Conservation (phyloP, 768 basidiomycete species). For the Agaricus subrufescens region DNA sequence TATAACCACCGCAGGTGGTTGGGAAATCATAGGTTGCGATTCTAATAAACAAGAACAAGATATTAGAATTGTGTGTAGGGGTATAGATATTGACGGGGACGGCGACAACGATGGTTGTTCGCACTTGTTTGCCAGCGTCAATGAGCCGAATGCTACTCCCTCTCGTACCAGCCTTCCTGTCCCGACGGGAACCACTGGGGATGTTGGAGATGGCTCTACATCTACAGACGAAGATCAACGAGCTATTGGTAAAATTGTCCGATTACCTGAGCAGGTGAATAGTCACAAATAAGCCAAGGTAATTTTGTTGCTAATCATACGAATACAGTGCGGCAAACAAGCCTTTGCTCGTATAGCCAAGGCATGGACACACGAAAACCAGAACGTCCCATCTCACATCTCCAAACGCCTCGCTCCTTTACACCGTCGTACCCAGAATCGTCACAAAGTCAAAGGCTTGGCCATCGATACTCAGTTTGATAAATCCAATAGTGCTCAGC, state of each 20-base stretch:
- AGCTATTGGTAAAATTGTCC: slow-evolving; percentile 37
- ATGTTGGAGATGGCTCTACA: background rate
- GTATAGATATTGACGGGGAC: slow-evolving; percentile 9
- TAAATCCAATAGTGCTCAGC: no score
- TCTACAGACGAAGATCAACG: slow-evolving; percentile 10
- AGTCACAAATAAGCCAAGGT: no score
- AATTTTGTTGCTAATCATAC: no score
- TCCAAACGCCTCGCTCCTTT: slow-evolving; percentile 3
- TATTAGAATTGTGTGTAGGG: slow-evolving; percentile 43
- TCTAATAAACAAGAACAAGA: slow-evolving; percentile 35
- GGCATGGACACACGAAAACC: slow-evolving; percentile 16
- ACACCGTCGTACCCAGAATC: no score
- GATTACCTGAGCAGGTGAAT: slow-evolving; percentile 47
- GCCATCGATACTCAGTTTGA: no score
- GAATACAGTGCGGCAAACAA: slow-evolving; percentile 17
- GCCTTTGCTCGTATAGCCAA: slow-evolving; percentile 17
- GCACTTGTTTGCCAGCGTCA: slow-evolving; percentile 1
- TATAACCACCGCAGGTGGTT: slow-evolving; percentile 44
- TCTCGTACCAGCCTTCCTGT: slow-evolving; percentile 18
- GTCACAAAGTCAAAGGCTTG: no score
- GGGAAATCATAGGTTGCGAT: slow-evolving; percentile 45
- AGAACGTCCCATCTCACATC: slow-evolving; percentile 15
- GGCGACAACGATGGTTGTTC: background rate
- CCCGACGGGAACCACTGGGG: background rate
- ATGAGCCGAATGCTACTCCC: slow-evolving; percentile 14